phyloP scores from a whole-genome alignment of 2,329 filamentous ascomycete species.

The Polychaeton citri region DNA sequence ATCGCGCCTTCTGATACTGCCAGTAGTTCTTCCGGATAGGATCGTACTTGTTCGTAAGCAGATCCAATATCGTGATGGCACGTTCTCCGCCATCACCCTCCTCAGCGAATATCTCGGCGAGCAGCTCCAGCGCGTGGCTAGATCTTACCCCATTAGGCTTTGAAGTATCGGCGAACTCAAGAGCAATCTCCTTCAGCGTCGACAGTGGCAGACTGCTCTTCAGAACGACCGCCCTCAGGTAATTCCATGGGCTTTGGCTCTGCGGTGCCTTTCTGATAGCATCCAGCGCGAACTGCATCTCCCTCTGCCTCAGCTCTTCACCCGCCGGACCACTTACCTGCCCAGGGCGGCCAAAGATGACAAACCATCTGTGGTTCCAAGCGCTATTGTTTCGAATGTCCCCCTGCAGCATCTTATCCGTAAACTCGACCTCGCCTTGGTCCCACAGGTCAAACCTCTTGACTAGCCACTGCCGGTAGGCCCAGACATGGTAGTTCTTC shows the following conservation, averaged over 20 bases:
- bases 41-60: constrained; percentile 78
- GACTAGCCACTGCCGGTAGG: constrained; percentile 73
- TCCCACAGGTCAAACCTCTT: constrained; percentile 45
- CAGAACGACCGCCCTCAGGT: constrained; percentile 61
- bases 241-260: constrained; percentile 92
- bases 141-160: constrained; percentile 41
- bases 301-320: constrained; percentile 53
- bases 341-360: constrained; percentile 56
- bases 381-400: constrained; percentile 95
- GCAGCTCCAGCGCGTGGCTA: constrained; percentile 53
- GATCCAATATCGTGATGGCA: constrained; percentile 55
- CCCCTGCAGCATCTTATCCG: constrained; percentile 57
- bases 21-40: constrained; percentile 85
- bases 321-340: constrained; percentile 24
- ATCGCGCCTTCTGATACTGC: constrained; percentile 54
- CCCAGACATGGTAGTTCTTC: constrained; percentile 99
- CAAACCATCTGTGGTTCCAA: constrained; percentile 92
- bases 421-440: constrained; percentile 49
- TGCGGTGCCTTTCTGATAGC: constrained; percentile 72
- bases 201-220: constrained; percentile 44
- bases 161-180: constrained; percentile 39
- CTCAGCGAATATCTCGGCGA: constrained; percentile 52
- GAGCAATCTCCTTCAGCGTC: constrained; percentile 40
- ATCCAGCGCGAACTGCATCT: constrained; percentile 54
- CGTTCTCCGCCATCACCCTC: constrained; percentile 40